These are phyloP conservation scores for Anisogramma anomala DNA, from an alignment of 2,329 filamentous ascomycete genomes.

Conservation along the genomic window DNA sequence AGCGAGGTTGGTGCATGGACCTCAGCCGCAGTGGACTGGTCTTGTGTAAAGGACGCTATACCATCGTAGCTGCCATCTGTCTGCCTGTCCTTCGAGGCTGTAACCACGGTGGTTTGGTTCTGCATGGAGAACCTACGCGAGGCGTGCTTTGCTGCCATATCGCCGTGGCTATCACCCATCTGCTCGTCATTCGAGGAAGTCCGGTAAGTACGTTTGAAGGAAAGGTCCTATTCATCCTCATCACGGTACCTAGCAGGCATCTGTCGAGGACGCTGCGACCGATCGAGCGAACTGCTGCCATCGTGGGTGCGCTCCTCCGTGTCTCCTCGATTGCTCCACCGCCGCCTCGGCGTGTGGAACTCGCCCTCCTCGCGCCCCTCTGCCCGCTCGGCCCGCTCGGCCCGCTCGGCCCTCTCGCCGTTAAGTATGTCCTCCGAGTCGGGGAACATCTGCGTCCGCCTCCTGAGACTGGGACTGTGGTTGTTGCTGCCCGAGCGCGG, in stretches of 20 bases:
- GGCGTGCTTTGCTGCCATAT: too few relatives aligned
- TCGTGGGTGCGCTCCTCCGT: conserved; percentile 7
- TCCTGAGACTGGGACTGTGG: conserved; percentile 10
- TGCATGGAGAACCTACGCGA: too few relatives aligned
- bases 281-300: conserved; percentile 9
- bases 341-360: not conserved
- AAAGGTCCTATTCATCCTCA: conserved; percentile 13
- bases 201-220: not conserved
- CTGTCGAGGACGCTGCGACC: conserved; percentile 13
- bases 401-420: not conserved
- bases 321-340: not conserved
- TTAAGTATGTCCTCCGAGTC: conserved; percentile 12
- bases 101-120: too few relatives aligned
- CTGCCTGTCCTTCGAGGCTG: too few relatives aligned
- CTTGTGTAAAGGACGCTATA: too few relatives aligned
- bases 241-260: conserved; percentile 15
- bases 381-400: not conserved
- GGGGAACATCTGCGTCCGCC: conserved; percentile 3
- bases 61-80: too few relatives aligned
- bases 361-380: not conserved
- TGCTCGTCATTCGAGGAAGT: not conserved
- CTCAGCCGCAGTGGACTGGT: too few relatives aligned
- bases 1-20: too few relatives aligned
- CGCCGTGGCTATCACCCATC: not conserved
- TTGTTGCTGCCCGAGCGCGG: conserved; percentile 10